Percentiles rank a stretch among this genome's conserved stretches.
Conservation (phyloP, 1,284 basidiomycete species). For the Trichosporon sp. region DNA sequence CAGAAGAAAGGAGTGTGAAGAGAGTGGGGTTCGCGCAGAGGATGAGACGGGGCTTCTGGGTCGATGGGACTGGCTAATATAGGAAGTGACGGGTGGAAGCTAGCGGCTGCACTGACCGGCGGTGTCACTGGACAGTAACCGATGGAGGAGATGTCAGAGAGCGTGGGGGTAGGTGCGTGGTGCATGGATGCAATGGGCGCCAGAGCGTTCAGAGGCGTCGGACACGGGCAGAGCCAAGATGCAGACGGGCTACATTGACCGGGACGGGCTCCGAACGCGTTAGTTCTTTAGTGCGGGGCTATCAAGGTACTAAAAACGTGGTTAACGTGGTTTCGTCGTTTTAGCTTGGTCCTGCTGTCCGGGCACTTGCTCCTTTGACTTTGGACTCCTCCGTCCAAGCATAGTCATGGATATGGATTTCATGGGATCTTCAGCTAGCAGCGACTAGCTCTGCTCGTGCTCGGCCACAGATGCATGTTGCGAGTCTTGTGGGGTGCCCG, state of each 20-base stretch:
- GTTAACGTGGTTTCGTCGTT: not conserved
- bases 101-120: not conserved
- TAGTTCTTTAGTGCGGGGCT: not conserved
- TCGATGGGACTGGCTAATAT: not conserved
- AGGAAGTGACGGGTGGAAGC: not conserved
- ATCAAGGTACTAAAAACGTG: not conserved
- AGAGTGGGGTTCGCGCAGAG: not conserved
- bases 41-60: not conserved
- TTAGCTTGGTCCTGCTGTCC: not conserved
- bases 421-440: not conserved
- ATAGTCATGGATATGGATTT: not conserved
- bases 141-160: not conserved
- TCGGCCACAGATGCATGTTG: too few relatives aligned
- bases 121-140: not conserved
- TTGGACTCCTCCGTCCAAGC: too few relatives aligned
- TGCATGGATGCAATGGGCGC: not conserved
- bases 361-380: too few relatives aligned
- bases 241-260: not conserved
- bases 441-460: too few relatives aligned
- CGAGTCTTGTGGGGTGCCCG: not conserved
- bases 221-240: not conserved
- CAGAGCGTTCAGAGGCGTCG: not conserved
- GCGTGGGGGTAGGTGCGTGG: not conserved
- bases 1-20: not conserved
- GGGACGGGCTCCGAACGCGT: conserved; percentile 6